These are phyloP conservation scores for Terfezia boudieri DNA, from an alignment of 495 filamentous ascomycete species.

Conservation along the genomic window DNA sequence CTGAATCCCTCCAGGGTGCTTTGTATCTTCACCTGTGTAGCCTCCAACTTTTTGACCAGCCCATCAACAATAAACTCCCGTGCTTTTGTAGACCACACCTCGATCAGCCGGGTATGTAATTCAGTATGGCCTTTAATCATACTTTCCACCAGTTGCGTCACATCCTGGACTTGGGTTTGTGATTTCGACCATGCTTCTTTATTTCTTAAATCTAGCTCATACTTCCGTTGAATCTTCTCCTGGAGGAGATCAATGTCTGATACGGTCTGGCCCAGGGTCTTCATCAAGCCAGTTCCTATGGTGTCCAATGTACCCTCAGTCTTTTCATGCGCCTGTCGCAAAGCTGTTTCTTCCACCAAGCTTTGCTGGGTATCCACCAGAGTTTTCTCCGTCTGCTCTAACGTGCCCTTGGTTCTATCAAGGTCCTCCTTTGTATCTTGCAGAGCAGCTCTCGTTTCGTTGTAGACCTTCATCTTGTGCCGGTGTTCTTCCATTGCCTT, in stretches of 20 bases:
- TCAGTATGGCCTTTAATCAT: constrained; percentile 44
- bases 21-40: constrained; percentile 1
- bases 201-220: constrained; percentile 58
- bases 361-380: constrained; percentile 50
- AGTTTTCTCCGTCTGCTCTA: constrained; percentile 70
- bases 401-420: constrained; percentile 51
- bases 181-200: constrained; percentile 55
- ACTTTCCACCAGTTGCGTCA: constrained; percentile 52
- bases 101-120: constrained; percentile 48
- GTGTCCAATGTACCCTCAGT: constrained; percentile 55
- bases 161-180: constrained; percentile 45
- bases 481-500: constrained; percentile 87
- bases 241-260: constrained; percentile 58
- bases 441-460: constrained; percentile 63
- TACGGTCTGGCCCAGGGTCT: constrained; percentile 51
- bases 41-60: constrained; percentile 39
- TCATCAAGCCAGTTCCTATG: constrained; percentile 52
- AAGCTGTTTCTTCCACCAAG: constrained; percentile 53
- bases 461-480: constrained; percentile 60
- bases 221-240: constrained; percentile 60
- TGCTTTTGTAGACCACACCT: constrained; percentile 43
- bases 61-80: constrained; percentile 49
- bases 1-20: constrained; percentile 25
- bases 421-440: constrained; percentile 48
- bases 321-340: constrained; percentile 63